Percentiles rank a stretch among this genome's conserved stretches.
Evolutionary conservation across 1,139 yeast genomes (phyloP).

Genomic region (Hansenula lynferdii): DNA sequence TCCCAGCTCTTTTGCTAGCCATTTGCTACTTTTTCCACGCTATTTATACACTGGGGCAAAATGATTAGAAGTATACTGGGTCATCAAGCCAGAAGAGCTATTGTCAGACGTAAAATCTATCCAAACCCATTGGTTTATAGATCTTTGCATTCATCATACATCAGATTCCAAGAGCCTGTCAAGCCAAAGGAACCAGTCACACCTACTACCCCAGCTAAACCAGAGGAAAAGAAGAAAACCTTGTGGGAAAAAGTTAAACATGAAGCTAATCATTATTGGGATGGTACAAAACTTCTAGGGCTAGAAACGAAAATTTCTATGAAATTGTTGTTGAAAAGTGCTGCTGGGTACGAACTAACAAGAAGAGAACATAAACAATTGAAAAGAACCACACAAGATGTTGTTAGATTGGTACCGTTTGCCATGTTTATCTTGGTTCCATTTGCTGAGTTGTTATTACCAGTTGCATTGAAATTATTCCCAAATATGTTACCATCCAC

Average conservation of each 20-base stretch:
- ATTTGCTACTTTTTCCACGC: too few species aligned
- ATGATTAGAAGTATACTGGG: conserved; percentile 1
- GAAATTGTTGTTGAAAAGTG: conserved; percentile 74
- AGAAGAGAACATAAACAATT: conserved; percentile 89
- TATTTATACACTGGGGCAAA: too few species aligned
- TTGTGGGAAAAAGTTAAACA: conserved; percentile 88
- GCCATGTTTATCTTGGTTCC: conserved; percentile 88
- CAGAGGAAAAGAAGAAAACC: conserved; percentile 32
- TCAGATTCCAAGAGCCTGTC: background rate
- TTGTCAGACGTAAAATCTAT: background rate
- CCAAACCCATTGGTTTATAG: conserved; percentile 2
- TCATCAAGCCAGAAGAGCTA: background rate
- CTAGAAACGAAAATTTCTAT: conserved; percentile 84
- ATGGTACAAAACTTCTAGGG: conserved; percentile 90
- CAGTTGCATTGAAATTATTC: conserved; percentile 83
- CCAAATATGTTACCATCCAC: conserved; percentile 94
- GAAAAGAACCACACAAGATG: conserved; percentile 83
- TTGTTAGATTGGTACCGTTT: conserved; percentile 86
- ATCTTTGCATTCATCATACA: conserved; percentile 3
- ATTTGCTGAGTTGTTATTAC: conserved; percentile 88
- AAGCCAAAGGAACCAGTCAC: conserved; percentile 6
- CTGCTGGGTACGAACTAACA: conserved; percentile 86
- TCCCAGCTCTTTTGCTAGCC: too few species aligned
- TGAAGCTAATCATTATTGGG: conserved; percentile 91
- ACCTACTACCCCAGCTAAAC: conserved; percentile 1